Evolutionary conservation across 163 green algal species (phyloP), one percentile per base, ranked within the genome.

Genomic region (Chlorella variabilis): DNA sequence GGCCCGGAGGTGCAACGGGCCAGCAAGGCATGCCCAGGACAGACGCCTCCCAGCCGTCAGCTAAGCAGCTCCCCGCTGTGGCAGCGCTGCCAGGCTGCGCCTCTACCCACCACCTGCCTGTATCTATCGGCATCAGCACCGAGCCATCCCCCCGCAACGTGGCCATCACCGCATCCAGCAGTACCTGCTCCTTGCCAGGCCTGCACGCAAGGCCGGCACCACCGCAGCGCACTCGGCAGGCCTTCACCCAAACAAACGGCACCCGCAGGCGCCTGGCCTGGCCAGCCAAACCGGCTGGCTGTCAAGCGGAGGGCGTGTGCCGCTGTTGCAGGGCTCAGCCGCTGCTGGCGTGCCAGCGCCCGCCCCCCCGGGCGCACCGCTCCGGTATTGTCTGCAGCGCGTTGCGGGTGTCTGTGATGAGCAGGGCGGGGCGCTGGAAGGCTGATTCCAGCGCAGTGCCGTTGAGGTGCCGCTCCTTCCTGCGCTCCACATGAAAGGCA

Each of bases 101-200:
- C 23, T 15, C 18, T 2, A 18, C 34, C 6, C 36, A 18, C 36
- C 11, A 20, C 49, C 58, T n/a, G 63, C 58, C 75, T 9, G 92
- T 84, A 84, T 99, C 96, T 0, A 95, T 86, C 6, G 96, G 96
- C 23, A 99, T 88, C 17, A 99, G 87, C 81, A 98, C 96, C 77
- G 86, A 95, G 83, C 95, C 96, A 41, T 93, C 90, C 18, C 73
- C 86, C 3, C 91, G 87, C 86, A 99, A 82, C 21, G 91, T 94
- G 21, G 75, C 56, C 66, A 95, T 86, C n/a, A 96, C 80, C 4
- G 88, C 69, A 36, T 88, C 85, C 27, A 93, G 75, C 31, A 97
- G 62, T 27, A 85, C 79, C 29, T 78, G 73, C 39, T 95, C 90
- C 34, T 83, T 39, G 29, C 62, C 70, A 33, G 61, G 61, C 75